These are phyloP conservation scores for Talaromyces piceae DNA, from an alignment of 2,329 filamentous ascomycete genomes.

Conservation along the genomic window DNA sequence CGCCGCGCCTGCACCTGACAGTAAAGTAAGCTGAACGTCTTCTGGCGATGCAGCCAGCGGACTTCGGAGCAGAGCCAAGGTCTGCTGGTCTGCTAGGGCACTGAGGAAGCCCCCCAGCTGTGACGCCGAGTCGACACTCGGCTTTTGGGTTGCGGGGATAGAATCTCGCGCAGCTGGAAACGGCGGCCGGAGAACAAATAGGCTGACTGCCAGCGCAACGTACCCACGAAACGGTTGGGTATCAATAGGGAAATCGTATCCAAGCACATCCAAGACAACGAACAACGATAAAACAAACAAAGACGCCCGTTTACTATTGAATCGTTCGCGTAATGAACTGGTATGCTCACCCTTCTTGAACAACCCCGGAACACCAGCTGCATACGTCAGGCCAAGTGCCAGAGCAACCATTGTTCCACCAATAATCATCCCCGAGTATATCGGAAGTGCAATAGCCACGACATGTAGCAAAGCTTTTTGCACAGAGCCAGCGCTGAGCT, in stretches of 20 bases:
- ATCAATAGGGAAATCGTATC: conserved; percentile 25
- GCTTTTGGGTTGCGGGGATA: conserved; percentile 15
- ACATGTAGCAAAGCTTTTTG: conserved; percentile 25
- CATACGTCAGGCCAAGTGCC: conserved; percentile 40
- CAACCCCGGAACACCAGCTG: conserved; percentile 36
- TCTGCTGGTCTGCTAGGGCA: conserved; percentile 13
- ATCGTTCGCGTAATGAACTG: conserved; percentile 13
- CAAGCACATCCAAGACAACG: conserved; percentile 20
- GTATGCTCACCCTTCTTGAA: conserved; percentile 11
- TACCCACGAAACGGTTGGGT: conserved; percentile 41
- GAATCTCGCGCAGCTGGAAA: conserved; percentile 20
- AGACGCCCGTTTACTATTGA: conserved; percentile 23
- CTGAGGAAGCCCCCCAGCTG: conserved; percentile 5
- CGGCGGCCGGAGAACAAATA: conserved; percentile 44
- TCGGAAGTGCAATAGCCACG: conserved; percentile 44
- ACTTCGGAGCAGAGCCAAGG: conserved; percentile 14
- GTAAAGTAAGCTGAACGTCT: conserved; percentile 22
- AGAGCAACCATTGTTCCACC: conserved; percentile 49
- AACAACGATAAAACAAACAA: conserved; percentile 19
- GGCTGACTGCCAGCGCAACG: conserved; percentile 37
- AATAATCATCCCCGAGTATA: conserved; percentile 49
- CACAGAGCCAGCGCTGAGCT: conserved; percentile 12
- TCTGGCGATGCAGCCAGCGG: conserved; percentile 15
- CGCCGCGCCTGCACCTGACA: conserved; percentile 21
- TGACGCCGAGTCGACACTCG: conserved; percentile 5